phyloP scores from a whole-genome alignment of 1,284 basidiomycete genomes.

The Hemileia vastatrix region DNA sequence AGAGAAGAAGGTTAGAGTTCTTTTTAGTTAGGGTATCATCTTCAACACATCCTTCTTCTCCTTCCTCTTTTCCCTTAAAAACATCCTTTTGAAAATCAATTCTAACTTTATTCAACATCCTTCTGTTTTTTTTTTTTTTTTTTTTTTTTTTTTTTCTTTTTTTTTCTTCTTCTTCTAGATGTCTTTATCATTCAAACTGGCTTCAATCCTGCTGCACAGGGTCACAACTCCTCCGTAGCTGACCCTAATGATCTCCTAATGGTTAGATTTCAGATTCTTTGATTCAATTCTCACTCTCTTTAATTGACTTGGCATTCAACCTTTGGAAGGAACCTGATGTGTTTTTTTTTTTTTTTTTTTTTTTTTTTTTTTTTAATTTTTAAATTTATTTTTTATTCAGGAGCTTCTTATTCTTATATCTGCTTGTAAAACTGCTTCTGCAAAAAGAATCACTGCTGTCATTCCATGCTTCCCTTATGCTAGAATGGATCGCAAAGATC shows the following conservation, averaged over 20 bases:
- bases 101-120: constrained; percentile 26
- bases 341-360: background rate
- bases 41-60: constrained; percentile 42
- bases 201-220: constrained; percentile 38
- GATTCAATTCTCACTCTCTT: background rate
- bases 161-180: constrained; percentile 47
- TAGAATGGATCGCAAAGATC: constrained; percentile 89
- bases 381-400: background rate
- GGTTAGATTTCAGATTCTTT: constrained; percentile 38
- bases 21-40: too few species aligned
- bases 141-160: constrained; percentile 1
- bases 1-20: constrained; percentile 65
- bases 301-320: background rate
- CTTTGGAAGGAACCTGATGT: too few species aligned
- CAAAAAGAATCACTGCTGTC: constrained; percentile 91
- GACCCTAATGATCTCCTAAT: constrained; percentile 54
- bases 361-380: background rate
- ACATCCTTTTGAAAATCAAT: constrained; percentile 23
- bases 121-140: background rate
- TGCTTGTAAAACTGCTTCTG: constrained; percentile 95
- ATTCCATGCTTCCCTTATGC: constrained; percentile 97
- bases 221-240: constrained; percentile 15
- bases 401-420: constrained; percentile 54
- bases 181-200: constrained; percentile 79
- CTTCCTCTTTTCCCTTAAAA: constrained; percentile 18